Conservation (phyloP, 2,329 filamentous ascomycete genomes). For the Fusarium verticillioides region DNA sequence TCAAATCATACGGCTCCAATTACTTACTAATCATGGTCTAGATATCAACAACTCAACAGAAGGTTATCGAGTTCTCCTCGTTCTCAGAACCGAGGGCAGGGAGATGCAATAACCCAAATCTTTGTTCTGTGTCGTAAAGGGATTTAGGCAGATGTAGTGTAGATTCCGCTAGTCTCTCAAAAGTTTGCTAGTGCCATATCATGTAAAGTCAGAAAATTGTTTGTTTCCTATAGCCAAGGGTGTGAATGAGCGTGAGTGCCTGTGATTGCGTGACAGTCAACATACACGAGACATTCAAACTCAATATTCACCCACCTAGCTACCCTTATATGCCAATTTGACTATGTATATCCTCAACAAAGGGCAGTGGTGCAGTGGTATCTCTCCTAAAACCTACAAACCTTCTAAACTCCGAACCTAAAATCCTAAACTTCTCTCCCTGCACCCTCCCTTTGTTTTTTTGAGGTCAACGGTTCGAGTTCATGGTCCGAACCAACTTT, state of each 20-base stretch:
- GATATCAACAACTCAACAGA: background rate
- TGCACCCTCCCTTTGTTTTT: background rate
- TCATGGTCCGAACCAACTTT: background rate
- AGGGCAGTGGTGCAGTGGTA: background rate
- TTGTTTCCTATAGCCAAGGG: background rate
- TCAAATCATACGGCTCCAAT: background rate
- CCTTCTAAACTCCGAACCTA: background rate
- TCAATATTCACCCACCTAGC: too few relatives aligned
- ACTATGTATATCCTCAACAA: background rate
- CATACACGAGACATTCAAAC: background rate
- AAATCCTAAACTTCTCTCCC: background rate
- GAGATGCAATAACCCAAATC: too few relatives aligned
- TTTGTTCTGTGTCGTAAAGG: too few relatives aligned
- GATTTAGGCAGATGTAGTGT: background rate
- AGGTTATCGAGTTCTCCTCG: too few relatives aligned
- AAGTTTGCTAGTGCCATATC: too few relatives aligned
- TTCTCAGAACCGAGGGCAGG: background rate
- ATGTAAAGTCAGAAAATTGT: background rate
- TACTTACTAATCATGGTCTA: background rate
- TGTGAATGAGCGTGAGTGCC: background rate
- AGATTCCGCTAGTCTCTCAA: background rate
- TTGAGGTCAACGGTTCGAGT: background rate
- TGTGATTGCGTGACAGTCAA: background rate
- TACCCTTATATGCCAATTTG: background rate
- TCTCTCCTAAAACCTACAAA: background rate